Conservation (phyloP, 2,329 filamentous ascomycete species). For the Orbilia brochopaga region DNA sequence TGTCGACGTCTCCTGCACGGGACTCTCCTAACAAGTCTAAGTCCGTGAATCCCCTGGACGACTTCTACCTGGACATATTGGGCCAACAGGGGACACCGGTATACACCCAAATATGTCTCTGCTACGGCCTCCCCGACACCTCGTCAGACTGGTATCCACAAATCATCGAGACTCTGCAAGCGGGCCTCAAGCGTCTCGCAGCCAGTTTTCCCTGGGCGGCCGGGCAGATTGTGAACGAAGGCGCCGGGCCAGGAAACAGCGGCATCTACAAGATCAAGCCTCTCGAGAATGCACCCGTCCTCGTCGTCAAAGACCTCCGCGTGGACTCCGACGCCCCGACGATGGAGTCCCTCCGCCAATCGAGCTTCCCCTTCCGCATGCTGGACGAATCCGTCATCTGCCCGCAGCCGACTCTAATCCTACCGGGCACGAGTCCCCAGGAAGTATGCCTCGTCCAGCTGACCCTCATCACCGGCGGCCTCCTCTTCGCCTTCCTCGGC, state of each 20-base stretch:
- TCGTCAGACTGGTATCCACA: conserved; percentile 28
- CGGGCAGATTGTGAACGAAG: conserved; percentile 60
- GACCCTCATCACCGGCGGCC: conserved; percentile 62
- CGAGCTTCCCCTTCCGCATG: conserved; percentile 61
- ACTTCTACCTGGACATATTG: conserved; percentile 41
- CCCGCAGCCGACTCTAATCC: conserved; percentile 59
- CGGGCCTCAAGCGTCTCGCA: conserved; percentile 59
- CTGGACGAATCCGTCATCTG: conserved; percentile 61
- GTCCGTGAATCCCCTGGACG: conserved; percentile 14
- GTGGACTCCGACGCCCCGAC: conserved; percentile 57
- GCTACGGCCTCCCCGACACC: conserved; percentile 27
- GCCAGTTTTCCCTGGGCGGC: conserved; percentile 61
- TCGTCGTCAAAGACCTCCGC: conserved; percentile 60
- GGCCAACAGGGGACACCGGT: conserved; percentile 39
- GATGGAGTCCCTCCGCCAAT: conserved; percentile 58
- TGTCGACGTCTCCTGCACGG: conserved; percentile 20
- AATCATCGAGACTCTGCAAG: conserved; percentile 53
- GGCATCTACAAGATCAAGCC: conserved; percentile 59
- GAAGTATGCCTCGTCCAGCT: conserved; percentile 62
- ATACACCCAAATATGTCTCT: conserved; percentile 38
- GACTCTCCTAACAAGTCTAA: conserved; percentile 12
- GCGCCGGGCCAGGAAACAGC: conserved; percentile 53
- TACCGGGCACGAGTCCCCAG: conserved; percentile 53
- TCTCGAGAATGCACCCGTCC: conserved; percentile 55
- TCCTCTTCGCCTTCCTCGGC: conserved; percentile 62